A percentile compares a stretch with the other conserved stretches of the same genome.
Evolutionary conservation across 2,329 filamentous ascomycete genomes (phyloP).

Genomic region (Pseudogymnoascus sp.): DNA sequence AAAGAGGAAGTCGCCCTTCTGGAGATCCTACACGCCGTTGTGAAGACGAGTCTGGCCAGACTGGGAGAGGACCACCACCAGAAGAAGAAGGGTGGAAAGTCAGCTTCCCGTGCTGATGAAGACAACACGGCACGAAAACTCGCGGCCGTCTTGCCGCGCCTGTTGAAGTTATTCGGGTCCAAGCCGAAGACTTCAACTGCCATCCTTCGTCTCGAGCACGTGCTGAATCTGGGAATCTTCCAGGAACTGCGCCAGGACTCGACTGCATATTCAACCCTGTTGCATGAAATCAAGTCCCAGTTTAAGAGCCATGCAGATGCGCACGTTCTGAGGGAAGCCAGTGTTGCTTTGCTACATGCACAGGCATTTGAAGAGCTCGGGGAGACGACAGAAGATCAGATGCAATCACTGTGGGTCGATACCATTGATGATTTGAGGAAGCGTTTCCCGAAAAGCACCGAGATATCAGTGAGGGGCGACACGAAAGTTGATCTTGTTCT

Average conservation of each 20-base stretch:
- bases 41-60: conserved; percentile 65
- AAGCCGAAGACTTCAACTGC: conserved; percentile 77
- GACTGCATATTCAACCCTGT: conserved; percentile 67
- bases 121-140: conserved; percentile 74
- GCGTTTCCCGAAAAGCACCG: conserved; percentile 39
- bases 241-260: conserved; percentile 83
- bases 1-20: conserved; percentile 76
- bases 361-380: conserved; percentile 81
- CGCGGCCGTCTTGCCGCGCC: conserved; percentile 69
- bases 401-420: conserved; percentile 81
- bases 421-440: conserved; percentile 65
- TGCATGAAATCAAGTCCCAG: conserved; percentile 90
- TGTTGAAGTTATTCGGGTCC: conserved; percentile 92
- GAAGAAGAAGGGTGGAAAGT: conserved; percentile 46
- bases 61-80: conserved; percentile 57
- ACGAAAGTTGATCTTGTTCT: conserved; percentile 58
- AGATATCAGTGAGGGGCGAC: conserved; percentile 64
- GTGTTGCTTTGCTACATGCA: conserved; percentile 74
- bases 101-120: conserved; percentile 49
- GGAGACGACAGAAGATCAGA: conserved; percentile 73
- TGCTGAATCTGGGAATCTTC: conserved; percentile 80
- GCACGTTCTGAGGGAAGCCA: conserved; percentile 75
- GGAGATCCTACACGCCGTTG: conserved; percentile 76
- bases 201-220: conserved; percentile 77
- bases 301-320: conserved; percentile 89